Conservation (phyloP, 768 basidiomycete genomes). For the Leccinum aurantiacum region DNA sequence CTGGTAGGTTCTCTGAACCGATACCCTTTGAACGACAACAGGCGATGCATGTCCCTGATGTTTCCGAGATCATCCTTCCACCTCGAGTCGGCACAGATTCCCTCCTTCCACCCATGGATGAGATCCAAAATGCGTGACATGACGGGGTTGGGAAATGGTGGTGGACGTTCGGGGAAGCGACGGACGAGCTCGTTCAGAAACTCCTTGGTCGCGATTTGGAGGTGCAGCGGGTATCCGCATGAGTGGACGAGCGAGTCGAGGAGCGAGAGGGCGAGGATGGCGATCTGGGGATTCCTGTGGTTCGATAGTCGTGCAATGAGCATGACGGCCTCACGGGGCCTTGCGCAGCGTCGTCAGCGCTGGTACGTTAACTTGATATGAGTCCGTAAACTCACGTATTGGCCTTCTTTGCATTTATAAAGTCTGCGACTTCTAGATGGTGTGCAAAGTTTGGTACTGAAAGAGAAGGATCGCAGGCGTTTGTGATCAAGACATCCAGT, state of each 20-base stretch:
- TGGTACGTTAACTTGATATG: not conserved
- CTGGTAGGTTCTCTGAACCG: conserved; percentile 59
- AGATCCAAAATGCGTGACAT: conserved; percentile 94
- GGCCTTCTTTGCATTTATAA: conserved; percentile 92
- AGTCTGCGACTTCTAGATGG: conserved; percentile 92
- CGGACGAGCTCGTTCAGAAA: conserved; percentile 98
- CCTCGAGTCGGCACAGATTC: conserved; percentile 82
- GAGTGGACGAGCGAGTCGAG: conserved; percentile 92
- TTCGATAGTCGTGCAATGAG: conserved; percentile 81
- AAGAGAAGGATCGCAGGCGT: conserved; percentile 83
- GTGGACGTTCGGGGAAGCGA: conserved; percentile 95
- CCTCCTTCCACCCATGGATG: conserved; percentile 93
- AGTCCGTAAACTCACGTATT: conserved; percentile 66
- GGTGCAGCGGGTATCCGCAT: conserved; percentile 96
- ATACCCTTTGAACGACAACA: conserved; percentile 92
- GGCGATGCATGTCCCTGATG: conserved; percentile 95
- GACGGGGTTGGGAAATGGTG: conserved; percentile 90
- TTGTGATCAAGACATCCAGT: conserved; percentile 70
- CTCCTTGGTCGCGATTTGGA: conserved; percentile 96
- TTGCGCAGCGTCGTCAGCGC: conserved; percentile 29
- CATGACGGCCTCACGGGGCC: conserved; percentile 92
- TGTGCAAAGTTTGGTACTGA: conserved; percentile 89
- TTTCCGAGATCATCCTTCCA: conserved; percentile 97
- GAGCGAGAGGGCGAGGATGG: conserved; percentile 80
- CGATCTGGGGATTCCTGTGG: conserved; percentile 89